These are phyloP conservation scores for Paramecium primaurelia DNA, from an alignment of 73 alveolate species.

Conservation along the genomic window DNA sequence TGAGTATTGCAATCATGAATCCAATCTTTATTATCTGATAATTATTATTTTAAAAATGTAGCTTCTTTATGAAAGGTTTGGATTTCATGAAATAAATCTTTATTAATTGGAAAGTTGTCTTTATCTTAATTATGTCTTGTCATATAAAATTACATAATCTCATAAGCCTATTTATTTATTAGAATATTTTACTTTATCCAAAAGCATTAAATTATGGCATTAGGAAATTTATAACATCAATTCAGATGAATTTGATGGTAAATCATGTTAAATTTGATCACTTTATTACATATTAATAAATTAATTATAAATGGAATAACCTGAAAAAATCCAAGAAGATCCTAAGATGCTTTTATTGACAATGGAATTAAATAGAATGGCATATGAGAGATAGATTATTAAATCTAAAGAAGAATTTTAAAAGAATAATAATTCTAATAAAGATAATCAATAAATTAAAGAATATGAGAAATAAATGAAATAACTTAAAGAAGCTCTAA, in stretches of 20 bases:
- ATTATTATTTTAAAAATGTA: background rate
- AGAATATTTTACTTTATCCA: background rate
- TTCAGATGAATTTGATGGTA: background rate
- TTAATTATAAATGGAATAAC: background rate
- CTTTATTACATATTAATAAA: background rate
- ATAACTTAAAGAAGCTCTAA: background rate
- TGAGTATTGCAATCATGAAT: background rate
- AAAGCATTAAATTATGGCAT: background rate
- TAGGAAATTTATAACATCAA: background rate
- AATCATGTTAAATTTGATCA: background rate
- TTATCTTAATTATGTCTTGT: background rate
- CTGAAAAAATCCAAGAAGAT: background rate
- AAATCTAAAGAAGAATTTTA: background rate
- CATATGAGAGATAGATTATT: background rate
- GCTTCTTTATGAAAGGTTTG: background rate
- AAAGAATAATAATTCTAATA: background rate
- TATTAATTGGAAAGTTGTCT: background rate
- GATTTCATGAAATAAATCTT: constrained; percentile 2
- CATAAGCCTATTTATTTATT: background rate
- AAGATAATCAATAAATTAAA: background rate
- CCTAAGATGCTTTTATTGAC: background rate
- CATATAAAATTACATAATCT: background rate
- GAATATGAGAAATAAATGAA: background rate
- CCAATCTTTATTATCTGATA: constrained; percentile 8
- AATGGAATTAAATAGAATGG: background rate